phyloP scores from a whole-genome alignment of 495 filamentous ascomycete species.

The Penicillium nucicola region DNA sequence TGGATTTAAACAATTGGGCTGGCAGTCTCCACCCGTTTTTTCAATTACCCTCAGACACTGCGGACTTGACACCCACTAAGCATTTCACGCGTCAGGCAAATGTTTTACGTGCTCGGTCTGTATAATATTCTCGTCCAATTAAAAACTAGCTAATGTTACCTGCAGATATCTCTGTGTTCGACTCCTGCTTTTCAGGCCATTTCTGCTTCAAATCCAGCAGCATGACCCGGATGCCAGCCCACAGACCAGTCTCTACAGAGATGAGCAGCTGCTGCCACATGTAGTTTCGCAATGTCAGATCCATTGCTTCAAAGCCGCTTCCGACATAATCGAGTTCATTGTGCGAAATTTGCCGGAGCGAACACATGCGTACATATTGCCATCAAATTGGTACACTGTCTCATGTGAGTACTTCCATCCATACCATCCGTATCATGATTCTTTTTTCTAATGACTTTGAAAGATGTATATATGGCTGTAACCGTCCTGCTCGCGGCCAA shows the following conservation, averaged over 20 bases:
- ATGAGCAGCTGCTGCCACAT: neutral
- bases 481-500: constrained; percentile 15
- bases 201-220: constrained; percentile 10
- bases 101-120: constrained; percentile 8
- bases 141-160: neutral
- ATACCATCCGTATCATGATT: neutral
- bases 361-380: constrained; percentile 13
- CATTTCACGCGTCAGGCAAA: constrained; percentile 12
- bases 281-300: constrained; percentile 9
- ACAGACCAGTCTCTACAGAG: neutral
- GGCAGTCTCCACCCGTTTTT: constrained; percentile 8
- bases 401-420: neutral
- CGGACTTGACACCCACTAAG: constrained; percentile 10
- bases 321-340: constrained; percentile 15
- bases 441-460: neutral
- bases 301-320: constrained; percentile 8
- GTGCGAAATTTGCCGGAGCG: constrained; percentile 5
- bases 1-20: constrained; percentile 5
- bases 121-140: neutral
- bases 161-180: constrained; percentile 13
- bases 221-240: neutral
- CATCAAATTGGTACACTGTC: constrained; percentile 10
- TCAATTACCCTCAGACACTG: constrained; percentile 4
- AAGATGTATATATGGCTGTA: constrained; percentile 16
- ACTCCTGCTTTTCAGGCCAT: constrained; percentile 11